A percentile compares a stretch with the other conserved stretches of the same genome.
phyloP scores from a whole-genome alignment of 176 grass and related monocot species.

The Rhynchospora breviuscula region DNA sequence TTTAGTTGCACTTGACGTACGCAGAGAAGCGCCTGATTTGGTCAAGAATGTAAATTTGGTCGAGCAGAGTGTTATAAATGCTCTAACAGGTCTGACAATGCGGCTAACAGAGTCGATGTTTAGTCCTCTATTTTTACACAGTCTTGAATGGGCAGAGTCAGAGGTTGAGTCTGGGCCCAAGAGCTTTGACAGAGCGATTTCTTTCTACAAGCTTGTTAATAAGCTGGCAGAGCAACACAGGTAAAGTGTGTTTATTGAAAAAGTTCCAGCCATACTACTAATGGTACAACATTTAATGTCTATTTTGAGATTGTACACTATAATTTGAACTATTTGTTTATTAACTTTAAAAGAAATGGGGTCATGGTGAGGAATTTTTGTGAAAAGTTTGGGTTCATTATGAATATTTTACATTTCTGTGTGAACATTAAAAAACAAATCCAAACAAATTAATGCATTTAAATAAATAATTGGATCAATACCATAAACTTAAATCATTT shows the following conservation, averaged over 20 bases:
- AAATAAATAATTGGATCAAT: neutral
- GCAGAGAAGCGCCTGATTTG: constrained; percentile 44
- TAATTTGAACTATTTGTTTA: too few species aligned
- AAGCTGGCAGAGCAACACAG: constrained; percentile 73
- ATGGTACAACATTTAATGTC: neutral
- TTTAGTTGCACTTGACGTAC: constrained; percentile 70
- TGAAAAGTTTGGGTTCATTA: too few species aligned
- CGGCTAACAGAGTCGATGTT: constrained; percentile 88
- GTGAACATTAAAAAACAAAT: too few species aligned
- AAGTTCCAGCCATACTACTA: neutral
- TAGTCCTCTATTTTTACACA: constrained; percentile 73
- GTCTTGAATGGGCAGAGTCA: constrained; percentile 77
- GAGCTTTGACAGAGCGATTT: constrained; percentile 62
- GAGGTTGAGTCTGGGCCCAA: constrained; percentile 45
- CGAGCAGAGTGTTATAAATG: constrained; percentile 67
- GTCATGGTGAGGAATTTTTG: too few species aligned
- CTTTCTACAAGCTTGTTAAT: constrained; percentile 78
- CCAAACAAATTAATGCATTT: too few species aligned
- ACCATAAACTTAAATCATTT: neutral
- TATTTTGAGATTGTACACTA: too few species aligned
- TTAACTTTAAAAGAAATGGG: too few species aligned
- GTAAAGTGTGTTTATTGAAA: constrained; percentile 28
- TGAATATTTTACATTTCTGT: too few species aligned
- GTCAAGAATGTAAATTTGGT: constrained; percentile 64
- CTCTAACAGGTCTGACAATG: constrained; percentile 66